Percentiles rank a stretch among this genome's conserved stretches.
phyloP scores from a whole-genome alignment of 352 stramenopile genomes.

The Phytophthora agathidicida region DNA sequence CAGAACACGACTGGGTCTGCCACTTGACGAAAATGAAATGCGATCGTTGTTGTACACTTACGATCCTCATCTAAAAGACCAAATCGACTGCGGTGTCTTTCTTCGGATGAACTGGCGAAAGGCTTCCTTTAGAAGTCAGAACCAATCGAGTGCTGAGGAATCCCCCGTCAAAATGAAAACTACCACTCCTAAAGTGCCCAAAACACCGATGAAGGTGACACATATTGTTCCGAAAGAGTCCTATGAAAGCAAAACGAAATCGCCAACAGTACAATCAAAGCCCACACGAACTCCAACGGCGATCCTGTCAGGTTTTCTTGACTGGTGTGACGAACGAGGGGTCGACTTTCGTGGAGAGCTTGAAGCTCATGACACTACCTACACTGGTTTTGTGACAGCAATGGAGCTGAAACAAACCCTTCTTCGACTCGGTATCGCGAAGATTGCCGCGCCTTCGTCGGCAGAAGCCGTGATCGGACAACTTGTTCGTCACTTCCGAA shows the following conservation, averaged over 20 bases:
- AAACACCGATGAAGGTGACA: not conserved
- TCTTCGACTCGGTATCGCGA: conserved; percentile 40
- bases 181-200: conserved; percentile 28
- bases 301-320: conserved; percentile 33
- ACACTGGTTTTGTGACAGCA: conserved; percentile 47
- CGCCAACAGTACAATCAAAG: not conserved
- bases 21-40: conserved; percentile 58
- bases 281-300: conserved; percentile 1
- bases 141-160: too few species aligned
- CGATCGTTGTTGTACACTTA: conserved; percentile 59
- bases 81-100: conserved; percentile 57
- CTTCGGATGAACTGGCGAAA: conserved; percentile 66
- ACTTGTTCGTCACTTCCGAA: conserved; percentile 62
- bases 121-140: conserved; percentile 16
- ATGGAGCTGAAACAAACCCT: conserved; percentile 65
- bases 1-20: conserved; percentile 37
- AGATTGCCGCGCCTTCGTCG: conserved; percentile 17
- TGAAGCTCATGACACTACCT: conserved; percentile 50
- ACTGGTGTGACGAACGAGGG: conserved; percentile 41
- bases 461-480: conserved; percentile 54
- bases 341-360: conserved; percentile 60
- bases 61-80: conserved; percentile 54
- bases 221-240: too few species aligned
- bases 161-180: too few species aligned
- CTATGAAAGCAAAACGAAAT: not conserved